Conservation (phyloP, 495 filamentous ascomycete genomes). For the Xylaria longipes region DNA sequence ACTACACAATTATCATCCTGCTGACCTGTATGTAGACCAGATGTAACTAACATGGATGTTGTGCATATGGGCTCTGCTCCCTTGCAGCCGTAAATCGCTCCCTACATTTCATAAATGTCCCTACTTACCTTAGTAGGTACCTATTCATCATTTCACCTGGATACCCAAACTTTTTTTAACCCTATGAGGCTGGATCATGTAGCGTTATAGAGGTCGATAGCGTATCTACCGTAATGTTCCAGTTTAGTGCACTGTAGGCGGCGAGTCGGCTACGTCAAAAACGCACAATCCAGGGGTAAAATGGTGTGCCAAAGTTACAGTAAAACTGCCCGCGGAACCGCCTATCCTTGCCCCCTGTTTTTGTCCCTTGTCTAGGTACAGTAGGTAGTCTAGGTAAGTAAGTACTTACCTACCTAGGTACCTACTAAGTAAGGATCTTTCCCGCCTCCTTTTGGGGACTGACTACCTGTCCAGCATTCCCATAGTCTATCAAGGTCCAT, state of each 20-base stretch:
- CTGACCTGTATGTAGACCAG: too few species aligned
- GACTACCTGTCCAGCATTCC: too few species aligned
- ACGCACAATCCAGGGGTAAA: constrained; percentile 11
- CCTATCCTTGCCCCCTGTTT: neutral
- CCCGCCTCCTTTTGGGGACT: neutral
- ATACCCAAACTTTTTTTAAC: constrained; percentile 5
- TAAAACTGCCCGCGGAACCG: neutral
- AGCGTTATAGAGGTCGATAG: neutral
- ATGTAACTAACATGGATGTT: neutral
- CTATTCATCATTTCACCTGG: constrained; percentile 1
- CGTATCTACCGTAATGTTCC: neutral
- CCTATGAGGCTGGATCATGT: neutral
- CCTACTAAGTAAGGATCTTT: too few species aligned
- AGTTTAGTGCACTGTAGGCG: neutral
- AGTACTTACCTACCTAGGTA: too few species aligned
- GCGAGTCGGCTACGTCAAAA: neutral
- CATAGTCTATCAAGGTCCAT: too few species aligned
- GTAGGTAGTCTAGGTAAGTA: too few species aligned
- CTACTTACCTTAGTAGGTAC: too few species aligned
- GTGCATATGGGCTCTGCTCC: neutral
- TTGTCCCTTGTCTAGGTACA: constrained; percentile 5
- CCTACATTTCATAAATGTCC: neutral
- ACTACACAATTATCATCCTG: too few species aligned
- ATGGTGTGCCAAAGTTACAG: neutral
- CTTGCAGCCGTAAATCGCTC: neutral